Conservation (phyloP, 768 basidiomycete species). For the Lentinula aciculospora region DNA sequence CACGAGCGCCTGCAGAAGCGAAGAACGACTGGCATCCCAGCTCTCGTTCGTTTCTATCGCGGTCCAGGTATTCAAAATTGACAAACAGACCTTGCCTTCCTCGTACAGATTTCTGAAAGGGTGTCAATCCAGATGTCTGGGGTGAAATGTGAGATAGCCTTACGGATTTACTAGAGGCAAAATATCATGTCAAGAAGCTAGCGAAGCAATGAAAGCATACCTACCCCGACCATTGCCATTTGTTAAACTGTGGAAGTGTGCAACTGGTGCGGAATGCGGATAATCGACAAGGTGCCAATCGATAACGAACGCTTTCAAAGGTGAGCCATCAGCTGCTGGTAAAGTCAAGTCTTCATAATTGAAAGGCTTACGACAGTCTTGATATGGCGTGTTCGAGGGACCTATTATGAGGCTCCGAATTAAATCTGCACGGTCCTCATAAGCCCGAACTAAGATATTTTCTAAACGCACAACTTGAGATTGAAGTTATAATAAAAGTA, state of each 20-base stretch:
- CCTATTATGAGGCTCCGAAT: slow-evolving; percentile 87
- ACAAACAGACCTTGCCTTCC: slow-evolving; percentile 92
- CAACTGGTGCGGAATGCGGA: slow-evolving; percentile 76
- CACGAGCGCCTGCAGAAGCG: slow-evolving; percentile 85
- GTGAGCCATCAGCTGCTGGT: not conserved
- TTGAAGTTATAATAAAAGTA: not conserved
- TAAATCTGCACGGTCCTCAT: slow-evolving; percentile 85
- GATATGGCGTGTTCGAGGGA: slow-evolving; percentile 91
- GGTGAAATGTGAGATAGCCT: slow-evolving; percentile 21
- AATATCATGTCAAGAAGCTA: slow-evolving; percentile 1
- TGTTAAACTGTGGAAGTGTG: slow-evolving; percentile 92
- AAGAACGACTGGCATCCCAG: slow-evolving; percentile 83
- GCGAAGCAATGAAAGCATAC: slow-evolving; percentile 1
- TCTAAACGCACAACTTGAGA: slow-evolving; percentile 35
- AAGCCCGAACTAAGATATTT: slow-evolving; percentile 84
- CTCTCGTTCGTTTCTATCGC: slow-evolving; percentile 84
- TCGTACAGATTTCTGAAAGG: slow-evolving; percentile 77
- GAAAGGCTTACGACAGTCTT: slow-evolving; percentile 34
- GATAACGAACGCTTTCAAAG: slow-evolving; percentile 80
- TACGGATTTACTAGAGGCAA: slow-evolving; percentile 64
- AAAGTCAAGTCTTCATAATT: no score
- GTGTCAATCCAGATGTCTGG: not conserved
- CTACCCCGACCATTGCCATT: slow-evolving; percentile 86
- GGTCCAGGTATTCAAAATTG: slow-evolving; percentile 88
- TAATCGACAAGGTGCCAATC: slow-evolving; percentile 90